Percentiles rank a stretch among this genome's conserved stretches.
Evolutionary conservation across 2,329 filamentous ascomycete genomes (phyloP).

Genomic region (Epichloe amarillans): DNA sequence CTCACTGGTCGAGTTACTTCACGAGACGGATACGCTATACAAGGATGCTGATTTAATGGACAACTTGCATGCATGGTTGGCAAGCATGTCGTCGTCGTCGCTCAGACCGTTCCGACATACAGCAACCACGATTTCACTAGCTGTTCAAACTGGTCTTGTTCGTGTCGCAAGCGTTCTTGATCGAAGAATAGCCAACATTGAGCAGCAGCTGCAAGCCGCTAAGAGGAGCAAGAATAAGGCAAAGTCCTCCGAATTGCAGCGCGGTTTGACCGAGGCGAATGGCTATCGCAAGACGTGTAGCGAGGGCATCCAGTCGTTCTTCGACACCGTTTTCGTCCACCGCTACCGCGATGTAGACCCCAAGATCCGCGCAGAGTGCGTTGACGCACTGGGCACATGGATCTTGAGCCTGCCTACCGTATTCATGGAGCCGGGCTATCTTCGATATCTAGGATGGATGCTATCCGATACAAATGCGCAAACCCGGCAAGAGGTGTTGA

Average conservation of each 20-base stretch:
- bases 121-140: slow-evolving; percentile 69
- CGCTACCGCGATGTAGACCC: slow-evolving; percentile 90
- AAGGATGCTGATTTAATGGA: slow-evolving; percentile 66
- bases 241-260: slow-evolving; percentile 59
- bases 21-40: slow-evolving; percentile 73
- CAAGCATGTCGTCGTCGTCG: slow-evolving; percentile 76
- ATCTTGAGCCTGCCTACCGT: slow-evolving; percentile 71
- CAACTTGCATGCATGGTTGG: slow-evolving; percentile 81
- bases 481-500: slow-evolving; percentile 74
- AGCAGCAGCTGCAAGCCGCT: slow-evolving; percentile 68
- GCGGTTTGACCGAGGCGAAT: slow-evolving; percentile 56
- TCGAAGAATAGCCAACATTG: slow-evolving; percentile 58
- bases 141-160: slow-evolving; percentile 68
- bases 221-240: slow-evolving; percentile 63
- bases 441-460: slow-evolving; percentile 92
- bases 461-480: slow-evolving; percentile 66
- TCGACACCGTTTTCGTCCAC: slow-evolving; percentile 88
- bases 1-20: slow-evolving; percentile 61
- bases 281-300: slow-evolving; percentile 57
- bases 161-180: slow-evolving; percentile 58
- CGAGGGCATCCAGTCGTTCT: slow-evolving; percentile 66
- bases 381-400: slow-evolving; percentile 78
- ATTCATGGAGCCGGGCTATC: slow-evolving; percentile 81
- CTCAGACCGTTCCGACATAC: slow-evolving; percentile 90
- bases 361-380: slow-evolving; percentile 77